phyloP scores from a whole-genome alignment of 768 basidiomycete species.

The Sarcodon sp. region DNA sequence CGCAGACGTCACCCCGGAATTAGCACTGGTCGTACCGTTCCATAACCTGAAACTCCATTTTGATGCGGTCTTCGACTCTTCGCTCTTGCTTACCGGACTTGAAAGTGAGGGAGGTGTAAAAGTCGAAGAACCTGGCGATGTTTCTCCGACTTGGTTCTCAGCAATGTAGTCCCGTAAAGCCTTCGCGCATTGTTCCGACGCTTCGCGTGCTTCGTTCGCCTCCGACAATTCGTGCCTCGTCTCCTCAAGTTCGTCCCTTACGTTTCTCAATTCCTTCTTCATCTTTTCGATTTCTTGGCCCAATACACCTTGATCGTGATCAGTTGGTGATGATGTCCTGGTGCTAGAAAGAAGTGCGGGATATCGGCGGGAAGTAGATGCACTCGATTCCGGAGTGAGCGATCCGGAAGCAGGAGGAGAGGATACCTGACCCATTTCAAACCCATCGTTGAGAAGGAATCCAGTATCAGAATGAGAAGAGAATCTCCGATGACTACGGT shows the following conservation, averaged over 20 bases:
- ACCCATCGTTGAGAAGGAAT: conserved; percentile 11
- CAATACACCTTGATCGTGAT: not conserved
- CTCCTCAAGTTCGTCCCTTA: conserved; percentile 50
- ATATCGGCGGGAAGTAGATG: conserved; percentile 4
- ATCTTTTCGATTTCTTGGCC: conserved; percentile 38
- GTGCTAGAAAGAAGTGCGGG: not conserved
- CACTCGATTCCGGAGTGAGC: not conserved
- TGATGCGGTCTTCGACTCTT: conserved; percentile 14
- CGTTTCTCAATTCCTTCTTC: conserved; percentile 40
- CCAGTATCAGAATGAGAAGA: conserved; percentile 62
- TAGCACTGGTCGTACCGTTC: conserved; percentile 26
- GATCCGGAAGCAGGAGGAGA: not conserved
- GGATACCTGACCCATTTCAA: not conserved
- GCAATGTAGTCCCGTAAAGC: conserved; percentile 76
- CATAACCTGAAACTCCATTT: conserved; percentile 68
- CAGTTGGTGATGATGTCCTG: conserved; percentile 5
- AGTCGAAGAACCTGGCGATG: conserved; percentile 9
- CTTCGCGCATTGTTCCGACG: conserved; percentile 75
- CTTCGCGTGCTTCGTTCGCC: conserved; percentile 73
- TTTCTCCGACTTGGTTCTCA: conserved; percentile 51
- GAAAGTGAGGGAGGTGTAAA: not conserved
- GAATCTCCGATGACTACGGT: conserved; percentile 49
- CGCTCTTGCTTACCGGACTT: conserved; percentile 4
- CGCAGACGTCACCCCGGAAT: conserved; percentile 1
- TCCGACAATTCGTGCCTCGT: conserved; percentile 60